These are phyloP conservation scores for Sonneratia alba DNA, from an alignment of 345 rosid species.

Conservation along the genomic window DNA sequence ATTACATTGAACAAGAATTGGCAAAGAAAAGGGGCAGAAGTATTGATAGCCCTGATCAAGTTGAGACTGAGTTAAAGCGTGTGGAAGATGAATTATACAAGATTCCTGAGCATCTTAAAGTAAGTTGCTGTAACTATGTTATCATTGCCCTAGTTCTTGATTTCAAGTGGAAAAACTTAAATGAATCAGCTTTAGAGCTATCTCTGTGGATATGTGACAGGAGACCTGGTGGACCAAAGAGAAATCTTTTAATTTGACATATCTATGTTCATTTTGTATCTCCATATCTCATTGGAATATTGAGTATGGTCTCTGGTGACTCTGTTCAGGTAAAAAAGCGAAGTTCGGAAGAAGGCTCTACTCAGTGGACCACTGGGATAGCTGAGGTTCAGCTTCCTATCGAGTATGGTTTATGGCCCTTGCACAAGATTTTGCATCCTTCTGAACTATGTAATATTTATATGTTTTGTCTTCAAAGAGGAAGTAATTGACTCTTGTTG, in stretches of 20 bases:
- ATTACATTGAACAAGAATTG: conserved; percentile 81
- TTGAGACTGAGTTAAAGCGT: conserved; percentile 61
- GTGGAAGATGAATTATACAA: conserved; percentile 86
- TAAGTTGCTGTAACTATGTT: conserved; percentile 14
- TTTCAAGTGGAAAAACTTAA: background rate
- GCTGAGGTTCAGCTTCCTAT: conserved; percentile 96
- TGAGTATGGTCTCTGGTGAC: background rate
- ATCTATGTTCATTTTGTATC: background rate
- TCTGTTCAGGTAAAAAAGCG: conserved; percentile 59
- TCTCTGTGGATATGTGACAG: background rate
- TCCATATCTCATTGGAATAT: background rate
- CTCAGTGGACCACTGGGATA: conserved; percentile 98
- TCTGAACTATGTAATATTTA: background rate
- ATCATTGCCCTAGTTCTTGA: background rate
- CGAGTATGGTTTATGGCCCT: conserved; percentile 39
- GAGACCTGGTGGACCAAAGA: background rate
- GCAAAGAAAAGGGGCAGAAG: conserved; percentile 77
- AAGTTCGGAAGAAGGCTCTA: conserved; percentile 92
- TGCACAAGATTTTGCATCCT: background rate
- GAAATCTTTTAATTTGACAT: background rate
- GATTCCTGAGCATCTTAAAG: conserved; percentile 94
- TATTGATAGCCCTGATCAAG: conserved; percentile 34
- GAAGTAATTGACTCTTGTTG: conserved; percentile 4
- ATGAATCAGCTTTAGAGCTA: background rate
- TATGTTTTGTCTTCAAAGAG: background rate